phyloP scores from a whole-genome alignment of 164 flowering plant species.

The Kingdonia uniflora region DNA sequence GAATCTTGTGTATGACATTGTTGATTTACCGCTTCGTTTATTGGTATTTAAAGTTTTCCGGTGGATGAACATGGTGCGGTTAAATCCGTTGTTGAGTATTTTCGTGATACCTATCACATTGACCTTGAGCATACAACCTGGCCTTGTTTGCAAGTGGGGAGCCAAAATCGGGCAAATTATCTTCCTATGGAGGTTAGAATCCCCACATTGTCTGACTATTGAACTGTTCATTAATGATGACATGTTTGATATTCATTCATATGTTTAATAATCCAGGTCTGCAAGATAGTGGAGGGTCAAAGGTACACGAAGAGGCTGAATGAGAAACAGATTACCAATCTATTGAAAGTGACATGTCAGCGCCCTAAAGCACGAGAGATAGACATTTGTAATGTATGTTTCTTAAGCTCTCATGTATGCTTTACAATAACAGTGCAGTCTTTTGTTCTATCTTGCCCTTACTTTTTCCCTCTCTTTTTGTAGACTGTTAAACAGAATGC shows the following conservation, averaged over 20 bases:
- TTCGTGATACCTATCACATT: constrained; percentile 82
- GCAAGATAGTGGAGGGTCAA: constrained; percentile 89
- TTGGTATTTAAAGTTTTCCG: constrained; percentile 38
- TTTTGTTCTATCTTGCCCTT: background rate
- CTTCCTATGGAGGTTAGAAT: constrained; percentile 90
- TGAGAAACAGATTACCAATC: constrained; percentile 66
- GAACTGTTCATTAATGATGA: too few species aligned
- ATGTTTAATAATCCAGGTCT: constrained; percentile 35
- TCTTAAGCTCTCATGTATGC: background rate
- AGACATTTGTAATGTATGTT: constrained; percentile 57
- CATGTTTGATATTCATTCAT: too few species aligned
- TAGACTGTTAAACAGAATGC: constrained; percentile 93
- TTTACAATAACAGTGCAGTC: background rate
- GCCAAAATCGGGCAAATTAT: constrained; percentile 77
- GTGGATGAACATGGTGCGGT: constrained; percentile 71
- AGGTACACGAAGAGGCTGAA: constrained; percentile 70
- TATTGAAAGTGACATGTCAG: constrained; percentile 69
- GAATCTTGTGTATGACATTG: background rate
- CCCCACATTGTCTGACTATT: too few species aligned
- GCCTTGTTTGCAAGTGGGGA: constrained; percentile 99
- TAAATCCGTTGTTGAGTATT: constrained; percentile 87
- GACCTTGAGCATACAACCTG: constrained; percentile 65
- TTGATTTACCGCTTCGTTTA: background rate
- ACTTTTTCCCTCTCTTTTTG: too few species aligned
- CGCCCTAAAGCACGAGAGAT: constrained; percentile 64